Evolutionary conservation across 768 basidiomycete genomes (phyloP).

Genomic region (Mycena belliarum): DNA sequence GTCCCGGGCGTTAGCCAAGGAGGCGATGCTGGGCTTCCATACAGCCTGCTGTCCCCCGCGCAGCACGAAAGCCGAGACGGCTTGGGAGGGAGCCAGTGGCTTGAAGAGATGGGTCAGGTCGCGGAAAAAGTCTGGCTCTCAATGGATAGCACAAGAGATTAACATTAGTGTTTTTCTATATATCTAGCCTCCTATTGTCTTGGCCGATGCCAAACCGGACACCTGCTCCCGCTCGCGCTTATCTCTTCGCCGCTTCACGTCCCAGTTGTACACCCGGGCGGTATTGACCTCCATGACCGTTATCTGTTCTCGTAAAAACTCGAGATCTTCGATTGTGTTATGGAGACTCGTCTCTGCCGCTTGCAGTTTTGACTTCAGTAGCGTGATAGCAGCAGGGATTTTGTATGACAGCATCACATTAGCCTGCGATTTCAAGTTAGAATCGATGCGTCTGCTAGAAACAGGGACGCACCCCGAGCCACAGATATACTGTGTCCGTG

Average conservation of each 20-base stretch:
- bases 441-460: background rate
- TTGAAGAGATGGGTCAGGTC: constrained; percentile 24
- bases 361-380: constrained; percentile 74
- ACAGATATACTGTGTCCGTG: constrained; percentile 87
- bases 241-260: constrained; percentile 81
- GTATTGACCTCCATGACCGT: constrained; percentile 97
- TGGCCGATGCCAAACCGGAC: background rate
- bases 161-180: too few relatives aligned
- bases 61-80: constrained; percentile 19
- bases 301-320: constrained; percentile 91
- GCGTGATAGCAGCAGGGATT: constrained; percentile 69
- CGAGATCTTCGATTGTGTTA: constrained; percentile 83
- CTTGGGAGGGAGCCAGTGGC: constrained; percentile 27
- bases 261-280: constrained; percentile 95
- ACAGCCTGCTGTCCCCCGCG: constrained; percentile 27
- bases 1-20: constrained; percentile 71
- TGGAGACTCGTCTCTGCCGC: constrained; percentile 66
- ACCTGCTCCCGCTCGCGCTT: constrained; percentile 43
- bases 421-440: constrained; percentile 54
- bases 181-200: constrained; percentile 8
- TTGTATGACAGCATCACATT: constrained; percentile 98
- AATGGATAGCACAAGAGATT: too few relatives aligned
- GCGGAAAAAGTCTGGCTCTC: constrained; percentile 23
- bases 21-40: constrained; percentile 71
- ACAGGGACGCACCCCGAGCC: constrained; percentile 80